phyloP scores from a whole-genome alignment of 1,139 yeast genomes.

The Protomyces inouyei region DNA sequence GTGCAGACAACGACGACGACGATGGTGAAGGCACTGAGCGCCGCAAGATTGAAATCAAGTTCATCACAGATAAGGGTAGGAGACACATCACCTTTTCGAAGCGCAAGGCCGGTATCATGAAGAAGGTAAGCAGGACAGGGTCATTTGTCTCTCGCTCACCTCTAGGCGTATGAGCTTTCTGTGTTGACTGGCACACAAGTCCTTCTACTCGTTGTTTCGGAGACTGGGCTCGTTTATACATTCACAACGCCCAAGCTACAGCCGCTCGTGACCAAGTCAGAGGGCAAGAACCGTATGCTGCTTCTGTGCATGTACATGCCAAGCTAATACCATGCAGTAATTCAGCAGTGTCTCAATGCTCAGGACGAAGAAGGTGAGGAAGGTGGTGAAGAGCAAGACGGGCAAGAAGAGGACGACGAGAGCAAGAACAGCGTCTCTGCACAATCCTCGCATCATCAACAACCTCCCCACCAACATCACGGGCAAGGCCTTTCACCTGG shows the following conservation, averaged over 20 bases:
- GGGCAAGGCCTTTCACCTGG: background rate
- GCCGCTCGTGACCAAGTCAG: slow-evolving; percentile 93
- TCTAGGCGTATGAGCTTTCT: slow-evolving; percentile 81
- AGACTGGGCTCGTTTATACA: slow-evolving; percentile 96
- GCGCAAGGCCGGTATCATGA: slow-evolving; percentile 98
- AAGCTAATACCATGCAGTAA: slow-evolving; percentile 41
- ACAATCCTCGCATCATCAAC: slow-evolving; percentile 30
- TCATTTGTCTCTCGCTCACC: background rate
- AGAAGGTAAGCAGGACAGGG: slow-evolving; percentile 43
- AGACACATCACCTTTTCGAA: slow-evolving; percentile 96
- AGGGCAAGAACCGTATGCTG: slow-evolving; percentile 66
- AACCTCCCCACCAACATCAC: slow-evolving; percentile 9
- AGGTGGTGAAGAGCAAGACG: slow-evolving; percentile 29
- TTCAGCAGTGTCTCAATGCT: slow-evolving; percentile 94
- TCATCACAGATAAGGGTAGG: slow-evolving; percentile 93
- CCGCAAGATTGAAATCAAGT: slow-evolving; percentile 93
- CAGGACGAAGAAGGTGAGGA: slow-evolving; percentile 50
- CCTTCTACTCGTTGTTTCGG: slow-evolving; percentile 84
- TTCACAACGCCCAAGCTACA: slow-evolving; percentile 97
- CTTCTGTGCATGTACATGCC: background rate
- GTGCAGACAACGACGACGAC: slow-evolving; percentile 27
- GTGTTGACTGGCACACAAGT: slow-evolving; percentile 97
- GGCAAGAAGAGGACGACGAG: slow-evolving; percentile 33
- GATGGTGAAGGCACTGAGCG: slow-evolving; percentile 58
- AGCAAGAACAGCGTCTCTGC: slow-evolving; percentile 19